Base-by-base conservation (phyloP, 306 rosid species). In the Cucumis sativus region DNA sequence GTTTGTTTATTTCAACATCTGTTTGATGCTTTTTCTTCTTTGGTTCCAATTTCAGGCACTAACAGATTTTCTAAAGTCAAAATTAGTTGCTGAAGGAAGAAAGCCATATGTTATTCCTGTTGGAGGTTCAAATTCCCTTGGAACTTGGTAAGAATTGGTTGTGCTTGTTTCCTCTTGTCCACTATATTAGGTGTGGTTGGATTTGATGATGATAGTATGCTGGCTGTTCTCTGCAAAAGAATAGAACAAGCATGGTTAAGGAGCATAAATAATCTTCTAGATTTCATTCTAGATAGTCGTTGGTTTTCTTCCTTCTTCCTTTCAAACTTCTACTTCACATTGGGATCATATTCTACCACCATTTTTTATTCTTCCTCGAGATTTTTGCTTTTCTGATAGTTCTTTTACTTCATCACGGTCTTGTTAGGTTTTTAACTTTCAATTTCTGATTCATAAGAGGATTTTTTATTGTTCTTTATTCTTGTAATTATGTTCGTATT, bases 41-140 rank as follows among this genome's bases (percentile, higher is more conserved):
- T 52, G 17, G 58, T 40, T 58, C 20, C 52, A 64, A 64, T 18
- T 47, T 60, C 84, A 95, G 98, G 82, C 89, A 56, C 96, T 95
- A 70, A 45, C 91, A 54, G 78, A 89, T 74, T 8, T 69, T 81
- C 87, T 95, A 14, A 90, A 87, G 85, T 88, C 88, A 78, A 95
- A 83, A 84, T 87, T 95, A 85, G 74, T 88, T 40, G 88, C 82
- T n/a, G 92, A 92, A 86, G 99, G 97, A 75, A 90, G 91, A 85
- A 89, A 82, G 77, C 97, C 99, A 33, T 95, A 95, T 78, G 88
- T 90, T 80, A 92, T 95, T 85, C 97, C 99, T 3, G 91, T 88
- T 35, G 99, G 97, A 21, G 97, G 99, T 81, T 95, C 99, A 71
- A 89, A 95, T 81, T 88, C 96, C 51, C 82, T 89, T 11, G 99